phyloP scores from a whole-genome alignment of 1,284 basidiomycete species.

The Naganishia sp. region DNA sequence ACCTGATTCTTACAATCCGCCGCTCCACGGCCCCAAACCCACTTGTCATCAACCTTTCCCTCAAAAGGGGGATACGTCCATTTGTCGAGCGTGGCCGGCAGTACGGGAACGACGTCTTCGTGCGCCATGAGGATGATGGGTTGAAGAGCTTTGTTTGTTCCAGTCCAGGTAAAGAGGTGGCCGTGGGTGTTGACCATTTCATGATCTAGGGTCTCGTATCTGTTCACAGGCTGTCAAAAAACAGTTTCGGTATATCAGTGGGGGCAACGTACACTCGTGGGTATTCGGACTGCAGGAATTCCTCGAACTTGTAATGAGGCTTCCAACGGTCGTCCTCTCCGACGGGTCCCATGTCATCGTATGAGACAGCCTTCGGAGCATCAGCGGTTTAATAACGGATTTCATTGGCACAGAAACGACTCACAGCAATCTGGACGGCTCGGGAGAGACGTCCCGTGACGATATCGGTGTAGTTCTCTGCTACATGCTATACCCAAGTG shows the following conservation, averaged over 20 bases:
- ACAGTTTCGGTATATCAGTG: background rate
- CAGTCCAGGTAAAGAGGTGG: conserved; percentile 56
- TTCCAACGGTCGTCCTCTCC: conserved; percentile 50
- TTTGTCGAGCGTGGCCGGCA: conserved; percentile 54
- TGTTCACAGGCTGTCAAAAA: conserved; percentile 34
- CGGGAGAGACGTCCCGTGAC: conserved; percentile 47
- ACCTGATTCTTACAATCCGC: conserved; percentile 55
- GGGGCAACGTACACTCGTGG: conserved; percentile 41
- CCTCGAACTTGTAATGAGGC: conserved; percentile 48
- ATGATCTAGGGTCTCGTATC: conserved; percentile 46
- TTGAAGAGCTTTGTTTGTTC: conserved; percentile 46
- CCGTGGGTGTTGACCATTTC: conserved; percentile 55
- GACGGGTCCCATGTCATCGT: conserved; percentile 51
- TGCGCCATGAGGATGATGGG: conserved; percentile 57
- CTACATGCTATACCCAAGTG: conserved; percentile 25
- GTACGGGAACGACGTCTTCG: conserved; percentile 59
- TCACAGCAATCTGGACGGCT: conserved; percentile 47
- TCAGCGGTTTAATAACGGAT: no score
- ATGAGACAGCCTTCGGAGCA: conserved; percentile 49
- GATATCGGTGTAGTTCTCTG: conserved; percentile 42
- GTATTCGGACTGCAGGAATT: conserved; percentile 53
- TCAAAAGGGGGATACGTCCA: conserved; percentile 60
- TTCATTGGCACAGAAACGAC: background rate
- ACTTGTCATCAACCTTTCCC: conserved; percentile 54
- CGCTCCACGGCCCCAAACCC: conserved; percentile 60